Evolutionary conservation across 2,329 filamentous ascomycete genomes (phyloP).

Genomic region (Arachnomyces sp.): DNA sequence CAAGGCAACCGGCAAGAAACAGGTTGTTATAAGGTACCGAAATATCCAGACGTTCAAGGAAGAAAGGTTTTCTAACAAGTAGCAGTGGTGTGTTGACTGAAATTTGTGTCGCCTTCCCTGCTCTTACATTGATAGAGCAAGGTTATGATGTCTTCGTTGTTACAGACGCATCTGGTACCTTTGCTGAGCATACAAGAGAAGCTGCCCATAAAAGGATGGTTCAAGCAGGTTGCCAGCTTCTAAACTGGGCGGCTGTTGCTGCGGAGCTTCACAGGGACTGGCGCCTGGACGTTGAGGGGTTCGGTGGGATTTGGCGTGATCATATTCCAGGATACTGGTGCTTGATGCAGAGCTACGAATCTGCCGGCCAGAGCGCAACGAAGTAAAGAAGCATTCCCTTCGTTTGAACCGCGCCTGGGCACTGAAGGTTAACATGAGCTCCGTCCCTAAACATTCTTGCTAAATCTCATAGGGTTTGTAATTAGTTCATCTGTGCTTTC

Average conservation of each 20-base stretch:
- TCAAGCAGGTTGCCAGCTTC: slow-evolving; percentile 51
- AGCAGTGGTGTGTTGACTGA: slow-evolving; percentile 5
- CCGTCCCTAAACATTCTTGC: no score
- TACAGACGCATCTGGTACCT: slow-evolving; percentile 63
- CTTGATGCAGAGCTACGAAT: slow-evolving; percentile 8
- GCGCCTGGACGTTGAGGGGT: slow-evolving; percentile 10
- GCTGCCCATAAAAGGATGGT: slow-evolving; percentile 62
- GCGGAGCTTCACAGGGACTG: slow-evolving; percentile 10
- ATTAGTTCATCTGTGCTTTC: no score
- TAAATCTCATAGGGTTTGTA: no score
- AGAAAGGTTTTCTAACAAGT: neutral
- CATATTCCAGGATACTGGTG: slow-evolving; percentile 16
- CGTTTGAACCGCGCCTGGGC: no score
- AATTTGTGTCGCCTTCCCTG: slow-evolving; percentile 59
- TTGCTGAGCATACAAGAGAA: slow-evolving; percentile 52
- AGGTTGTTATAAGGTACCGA: slow-evolving; percentile 54
- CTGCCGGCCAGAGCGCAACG: no score
- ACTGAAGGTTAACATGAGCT: no score
- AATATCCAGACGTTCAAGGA: neutral
- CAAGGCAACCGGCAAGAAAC: slow-evolving; percentile 56
- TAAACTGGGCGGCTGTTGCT: slow-evolving; percentile 8
- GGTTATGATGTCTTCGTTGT: slow-evolving; percentile 70
- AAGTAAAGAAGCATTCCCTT: no score
- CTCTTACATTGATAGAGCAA: slow-evolving; percentile 61
- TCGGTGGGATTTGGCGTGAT: slow-evolving; percentile 9